phyloP scores from a whole-genome alignment of 2,329 filamentous ascomycete genomes.

The Leptographium radiaticola region DNA sequence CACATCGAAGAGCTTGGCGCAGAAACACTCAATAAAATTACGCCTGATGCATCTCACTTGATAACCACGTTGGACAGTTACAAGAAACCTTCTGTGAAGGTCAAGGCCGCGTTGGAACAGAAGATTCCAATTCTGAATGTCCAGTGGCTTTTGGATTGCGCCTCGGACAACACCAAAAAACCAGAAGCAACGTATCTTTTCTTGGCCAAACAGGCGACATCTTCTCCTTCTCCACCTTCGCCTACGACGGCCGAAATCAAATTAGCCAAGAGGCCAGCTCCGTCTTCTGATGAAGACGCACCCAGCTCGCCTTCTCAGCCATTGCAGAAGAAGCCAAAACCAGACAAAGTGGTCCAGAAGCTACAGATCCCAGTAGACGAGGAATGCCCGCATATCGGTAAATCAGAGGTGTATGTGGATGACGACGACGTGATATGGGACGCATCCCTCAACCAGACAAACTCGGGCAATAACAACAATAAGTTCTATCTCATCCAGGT shows the following conservation, averaged over 20 bases:
- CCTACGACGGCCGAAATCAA: background rate
- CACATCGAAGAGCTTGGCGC: conserved; percentile 37
- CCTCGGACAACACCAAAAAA: conserved; percentile 25
- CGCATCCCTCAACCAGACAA: conserved; percentile 67
- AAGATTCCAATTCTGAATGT: conserved; percentile 42
- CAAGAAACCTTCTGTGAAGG: conserved; percentile 35
- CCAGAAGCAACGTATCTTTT: conserved; percentile 16
- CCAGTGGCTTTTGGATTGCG: conserved; percentile 49
- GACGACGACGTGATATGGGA: conserved; percentile 58
- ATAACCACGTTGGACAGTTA: conserved; percentile 41
- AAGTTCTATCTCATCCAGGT: conserved; percentile 72
- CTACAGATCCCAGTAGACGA: conserved; percentile 38
- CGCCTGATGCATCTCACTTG: conserved; percentile 39
- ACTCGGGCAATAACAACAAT: conserved; percentile 60
- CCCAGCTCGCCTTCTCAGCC: conserved; percentile 5
- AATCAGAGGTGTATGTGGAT: conserved; percentile 51
- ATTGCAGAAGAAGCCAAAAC: conserved; percentile 9
- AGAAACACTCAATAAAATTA: conserved; percentile 31
- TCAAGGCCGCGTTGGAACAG: conserved; percentile 31
- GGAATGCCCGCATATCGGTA: conserved; percentile 19
- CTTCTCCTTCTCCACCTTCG: background rate
- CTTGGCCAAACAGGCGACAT: background rate
- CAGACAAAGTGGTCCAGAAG: background rate
- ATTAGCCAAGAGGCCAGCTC: conserved; percentile 8
- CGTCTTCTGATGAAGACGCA: conserved; percentile 14